A percentile compares a stretch with the other conserved stretches of the same genome.
These are phyloP conservation scores for Podospora anserina DNA, from an alignment of 495 filamentous ascomycete species.

Conservation along the genomic window DNA sequence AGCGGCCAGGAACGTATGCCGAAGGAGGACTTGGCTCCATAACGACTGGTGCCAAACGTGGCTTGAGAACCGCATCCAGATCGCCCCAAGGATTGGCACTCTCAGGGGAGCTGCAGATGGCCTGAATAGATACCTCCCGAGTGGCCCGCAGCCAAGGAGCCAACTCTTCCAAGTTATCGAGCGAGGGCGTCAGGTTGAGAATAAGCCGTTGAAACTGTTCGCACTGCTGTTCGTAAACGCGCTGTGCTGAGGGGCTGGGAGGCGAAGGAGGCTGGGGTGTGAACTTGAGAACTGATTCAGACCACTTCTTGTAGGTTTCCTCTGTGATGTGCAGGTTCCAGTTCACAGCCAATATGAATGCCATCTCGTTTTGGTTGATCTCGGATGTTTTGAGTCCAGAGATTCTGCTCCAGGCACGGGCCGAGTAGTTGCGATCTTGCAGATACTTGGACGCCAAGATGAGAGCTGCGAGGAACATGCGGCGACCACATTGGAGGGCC, in stretches of 20 bases:
- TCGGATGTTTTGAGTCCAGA: constrained; percentile 85
- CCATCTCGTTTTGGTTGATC: constrained; percentile 95
- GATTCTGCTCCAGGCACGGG: constrained; percentile 97
- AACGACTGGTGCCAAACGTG: constrained; percentile 44
- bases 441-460: constrained; percentile 96
- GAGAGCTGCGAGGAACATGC: constrained; percentile 93
- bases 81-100: constrained; percentile 12
- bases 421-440: constrained; percentile 96
- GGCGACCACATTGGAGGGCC: constrained; percentile 90
- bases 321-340: constrained; percentile 95
- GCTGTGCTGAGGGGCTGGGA: constrained; percentile 45
- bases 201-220: constrained; percentile 74
- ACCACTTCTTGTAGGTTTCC: constrained; percentile 83
- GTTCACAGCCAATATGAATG: constrained; percentile 82
- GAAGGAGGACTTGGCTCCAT: constrained; percentile 59
- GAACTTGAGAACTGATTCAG: constrained; percentile 82
- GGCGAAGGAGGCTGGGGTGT: constrained; percentile 65
- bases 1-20: constrained; percentile 50
- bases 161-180: constrained; percentile 59
- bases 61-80: neutral
- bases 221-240: constrained; percentile 43
- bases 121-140: constrained; percentile 35
- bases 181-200: constrained; percentile 70
- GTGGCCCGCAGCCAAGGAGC: constrained; percentile 32
- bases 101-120: constrained; percentile 33